Base-by-base conservation (phyloP, 495 filamentous ascomycete species). In the Penicillium taxi region DNA sequence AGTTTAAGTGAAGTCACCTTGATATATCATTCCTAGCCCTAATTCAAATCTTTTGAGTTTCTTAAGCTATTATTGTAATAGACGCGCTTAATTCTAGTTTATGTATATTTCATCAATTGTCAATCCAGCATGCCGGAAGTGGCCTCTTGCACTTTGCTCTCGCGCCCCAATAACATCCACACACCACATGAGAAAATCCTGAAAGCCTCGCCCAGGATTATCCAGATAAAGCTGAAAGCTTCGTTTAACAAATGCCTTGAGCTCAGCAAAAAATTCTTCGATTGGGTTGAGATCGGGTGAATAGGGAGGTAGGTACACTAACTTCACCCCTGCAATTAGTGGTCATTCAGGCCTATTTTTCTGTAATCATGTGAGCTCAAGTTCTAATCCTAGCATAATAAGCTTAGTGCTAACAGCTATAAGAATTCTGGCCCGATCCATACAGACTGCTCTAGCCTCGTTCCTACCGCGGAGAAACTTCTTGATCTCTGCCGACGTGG, bases 201-300 rank as follows among this genome's bases (percentile, higher is more conserved):
- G 21, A 21, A 43, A 43, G 16, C 40, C 39, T 8, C 37, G 40
- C 8, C 21, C 40, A 15, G 34, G 26, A 26, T 37, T 26, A 16
- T 43, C 40, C 14, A 24, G 15, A 43, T 42, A 42, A n/a, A 19
- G 11, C 17, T 32, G 11, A 32, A 14, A 43, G 16, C 27, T 13
- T 26, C 40, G 32, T 37, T 25, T 36, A 22, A 43, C 37, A 15
- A 43, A 43, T 20, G 40, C 33, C 21, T 43, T 43, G 3, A 43
- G 28, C 32, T 43, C 21, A 24, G 40, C 33, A 26, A 43, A 43
- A 8, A 37, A 43, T 26, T 43, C 39, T 19, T 41, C 39, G 16
- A 42, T 42, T 4, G 32, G 39, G 17, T 42, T 42, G 4, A 42
- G 32, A 23, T 42, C 39, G 6, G 39, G 31, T 1, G 32, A 42